phyloP scores from a whole-genome alignment of 768 basidiomycete species.

The Tephrocybe sp. region DNA sequence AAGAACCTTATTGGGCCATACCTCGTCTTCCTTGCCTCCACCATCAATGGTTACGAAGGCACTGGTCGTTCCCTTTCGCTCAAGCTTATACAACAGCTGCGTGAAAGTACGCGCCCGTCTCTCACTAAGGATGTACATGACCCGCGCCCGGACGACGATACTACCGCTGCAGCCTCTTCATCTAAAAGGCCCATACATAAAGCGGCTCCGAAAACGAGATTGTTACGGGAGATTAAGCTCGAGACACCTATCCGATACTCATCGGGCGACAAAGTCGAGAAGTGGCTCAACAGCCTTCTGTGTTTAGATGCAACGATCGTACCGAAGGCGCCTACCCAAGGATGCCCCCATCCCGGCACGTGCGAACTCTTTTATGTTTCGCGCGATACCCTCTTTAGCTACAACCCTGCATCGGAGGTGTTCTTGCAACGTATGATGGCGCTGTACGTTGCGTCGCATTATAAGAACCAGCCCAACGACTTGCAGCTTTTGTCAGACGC shows the following conservation, averaged over 20 bases:
- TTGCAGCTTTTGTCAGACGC: conserved; percentile 97
- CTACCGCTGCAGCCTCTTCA: conserved; percentile 25
- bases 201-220: conserved; percentile 64
- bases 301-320: conserved; percentile 83
- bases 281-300: conserved; percentile 87
- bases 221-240: conserved; percentile 90
- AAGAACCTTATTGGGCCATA: conserved; percentile 93
- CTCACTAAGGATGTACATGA: conserved; percentile 57
- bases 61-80: conserved; percentile 98
- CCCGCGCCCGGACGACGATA: conserved; percentile 37
- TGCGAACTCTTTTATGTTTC: conserved; percentile 97
- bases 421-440: conserved; percentile 99
- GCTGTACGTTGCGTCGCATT: conserved; percentile 95
- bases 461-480: conserved; percentile 99
- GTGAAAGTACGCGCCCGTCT: conserved; percentile 84
- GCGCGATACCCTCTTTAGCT: conserved; percentile 95
- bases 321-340: conserved; percentile 46
- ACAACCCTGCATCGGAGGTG: conserved; percentile 94
- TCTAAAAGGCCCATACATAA: conserved; percentile 56
- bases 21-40: conserved; percentile 98
- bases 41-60: conserved; percentile 99
- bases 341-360: conserved; percentile 91
- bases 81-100: conserved; percentile 95
- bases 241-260: conserved; percentile 94
- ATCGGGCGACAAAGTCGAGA: conserved; percentile 84